These are phyloP conservation scores for Omphalotus guepiniiformis DNA, from an alignment of 768 basidiomycete genomes.

Conservation along the genomic window DNA sequence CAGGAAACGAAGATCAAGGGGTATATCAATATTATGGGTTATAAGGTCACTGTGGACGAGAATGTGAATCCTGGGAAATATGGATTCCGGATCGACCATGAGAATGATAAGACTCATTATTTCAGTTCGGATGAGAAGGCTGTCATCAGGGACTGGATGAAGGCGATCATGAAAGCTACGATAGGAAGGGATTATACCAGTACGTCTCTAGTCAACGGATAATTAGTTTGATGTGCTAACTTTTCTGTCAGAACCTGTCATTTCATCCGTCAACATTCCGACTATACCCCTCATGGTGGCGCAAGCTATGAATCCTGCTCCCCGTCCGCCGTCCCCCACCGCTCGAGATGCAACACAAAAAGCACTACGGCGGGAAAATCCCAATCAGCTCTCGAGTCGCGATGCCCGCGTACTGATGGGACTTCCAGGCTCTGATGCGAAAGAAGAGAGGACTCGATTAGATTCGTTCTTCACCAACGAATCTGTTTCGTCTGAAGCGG, in stretches of 20 bases:
- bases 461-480: constrained; percentile 56
- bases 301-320: constrained; percentile 94
- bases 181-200: constrained; percentile 91
- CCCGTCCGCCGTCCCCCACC: constrained; percentile 89
- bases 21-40: constrained; percentile 88
- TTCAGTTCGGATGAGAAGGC: constrained; percentile 90
- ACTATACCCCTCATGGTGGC: constrained; percentile 94
- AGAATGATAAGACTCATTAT: constrained; percentile 79
- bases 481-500: constrained; percentile 18
- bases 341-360: constrained; percentile 86
- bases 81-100: constrained; percentile 92
- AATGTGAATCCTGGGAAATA: constrained; percentile 89
- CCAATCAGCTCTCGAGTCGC: constrained; percentile 73
- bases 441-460: constrained; percentile 44
- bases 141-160: constrained; percentile 97
- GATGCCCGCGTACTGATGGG: constrained; percentile 79
- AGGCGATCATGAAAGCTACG: constrained; percentile 98
- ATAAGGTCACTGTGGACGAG: constrained; percentile 91
- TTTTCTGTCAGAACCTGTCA: constrained; percentile 67
- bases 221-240: constrained; percentile 7
- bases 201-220: constrained; percentile 32
- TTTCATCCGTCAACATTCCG: constrained; percentile 94
- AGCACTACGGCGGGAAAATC: constrained; percentile 80
- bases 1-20: constrained; percentile 95
- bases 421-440: constrained; percentile 31